Conservation (phyloP, 768 basidiomycete genomes). For the Daedaleopsis sinensis region DNA sequence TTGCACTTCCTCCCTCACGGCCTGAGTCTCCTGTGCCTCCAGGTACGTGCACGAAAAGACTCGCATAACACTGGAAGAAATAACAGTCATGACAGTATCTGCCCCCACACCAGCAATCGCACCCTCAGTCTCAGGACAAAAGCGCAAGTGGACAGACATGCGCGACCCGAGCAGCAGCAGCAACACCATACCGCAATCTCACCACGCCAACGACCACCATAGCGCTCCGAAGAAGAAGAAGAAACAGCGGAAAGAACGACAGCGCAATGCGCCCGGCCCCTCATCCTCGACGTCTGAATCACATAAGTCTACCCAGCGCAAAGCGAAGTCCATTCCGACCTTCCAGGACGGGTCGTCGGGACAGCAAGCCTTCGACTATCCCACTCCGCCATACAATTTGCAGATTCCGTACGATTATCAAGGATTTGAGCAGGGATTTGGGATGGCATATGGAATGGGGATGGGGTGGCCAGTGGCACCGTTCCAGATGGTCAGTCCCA, state of each 20-base stretch:
- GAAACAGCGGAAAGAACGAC: conserved; percentile 19
- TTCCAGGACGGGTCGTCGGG: no score
- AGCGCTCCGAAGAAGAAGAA: conserved; percentile 18
- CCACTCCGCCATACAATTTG: background rate
- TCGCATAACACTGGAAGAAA: background rate
- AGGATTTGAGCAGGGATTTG: background rate
- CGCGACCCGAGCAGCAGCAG: background rate
- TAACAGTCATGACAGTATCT: background rate
- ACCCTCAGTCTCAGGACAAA: conserved; percentile 7
- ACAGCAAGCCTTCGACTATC: background rate
- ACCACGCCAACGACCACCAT: background rate
- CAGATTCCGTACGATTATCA: background rate
- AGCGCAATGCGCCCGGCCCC: background rate
- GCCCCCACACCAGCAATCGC: background rate
- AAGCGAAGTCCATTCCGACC: background rate
- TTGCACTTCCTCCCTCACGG: background rate
- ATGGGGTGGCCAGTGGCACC: background rate
- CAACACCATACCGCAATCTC: background rate
- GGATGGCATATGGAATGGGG: background rate
- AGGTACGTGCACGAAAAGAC: background rate
- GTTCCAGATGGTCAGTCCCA: background rate
- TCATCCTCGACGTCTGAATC: background rate
- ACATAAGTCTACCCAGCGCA: background rate
- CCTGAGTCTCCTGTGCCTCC: background rate
- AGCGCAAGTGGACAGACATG: conserved; percentile 18